A percentile compares a stretch with the other conserved stretches of the same genome.
Evolutionary conservation across 1,139 yeast genomes (phyloP).

Genomic region (Blastobotrys indianensis): DNA sequence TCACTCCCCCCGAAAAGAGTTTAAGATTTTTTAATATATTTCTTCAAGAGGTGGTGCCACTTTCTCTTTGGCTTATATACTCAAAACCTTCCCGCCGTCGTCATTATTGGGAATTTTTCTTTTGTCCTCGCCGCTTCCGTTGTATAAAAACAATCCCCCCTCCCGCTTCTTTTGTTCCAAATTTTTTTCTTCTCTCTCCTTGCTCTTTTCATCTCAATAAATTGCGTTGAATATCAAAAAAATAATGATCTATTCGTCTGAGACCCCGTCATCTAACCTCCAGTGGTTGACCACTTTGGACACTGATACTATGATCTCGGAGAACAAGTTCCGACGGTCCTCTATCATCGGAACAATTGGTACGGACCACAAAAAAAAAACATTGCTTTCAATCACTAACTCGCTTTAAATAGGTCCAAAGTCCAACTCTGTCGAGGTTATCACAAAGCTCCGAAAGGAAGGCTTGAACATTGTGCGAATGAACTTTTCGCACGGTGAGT

Average conservation of each 20-base stretch:
- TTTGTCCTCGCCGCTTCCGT: too few relatives aligned
- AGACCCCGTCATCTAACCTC: slow-evolving; percentile 37
- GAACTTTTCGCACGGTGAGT: slow-evolving; percentile 98
- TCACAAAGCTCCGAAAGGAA: slow-evolving; percentile 87
- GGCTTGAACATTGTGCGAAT: slow-evolving; percentile 96
- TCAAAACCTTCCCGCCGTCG: too few relatives aligned
- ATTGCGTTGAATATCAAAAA: background rate
- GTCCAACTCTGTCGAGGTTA: slow-evolving; percentile 81
- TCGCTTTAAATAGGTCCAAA: slow-evolving; percentile 68
- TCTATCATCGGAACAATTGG: slow-evolving; percentile 98
- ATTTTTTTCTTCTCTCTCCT: slow-evolving; percentile 1
- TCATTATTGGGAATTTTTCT: too few relatives aligned
- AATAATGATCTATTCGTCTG: slow-evolving; percentile 28
- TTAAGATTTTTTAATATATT: too few relatives aligned
- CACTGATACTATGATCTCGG: slow-evolving; percentile 71
- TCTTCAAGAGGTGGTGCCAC: too few relatives aligned
- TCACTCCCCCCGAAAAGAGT: too few relatives aligned
- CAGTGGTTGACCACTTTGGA: slow-evolving; percentile 84
- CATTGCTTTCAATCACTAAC: background rate
- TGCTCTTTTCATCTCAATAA: slow-evolving; percentile 4
- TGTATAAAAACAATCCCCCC: background rate
- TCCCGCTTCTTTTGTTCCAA: slow-evolving; percentile 5
- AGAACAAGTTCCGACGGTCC: slow-evolving; percentile 76
- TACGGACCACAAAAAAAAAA: slow-evolving; percentile 8
- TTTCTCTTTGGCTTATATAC: too few relatives aligned